Percentiles rank a stretch among this genome's conserved stretches.
phyloP scores from a whole-genome alignment of 495 filamentous ascomycete species.

The Tetracladium setigerum region DNA sequence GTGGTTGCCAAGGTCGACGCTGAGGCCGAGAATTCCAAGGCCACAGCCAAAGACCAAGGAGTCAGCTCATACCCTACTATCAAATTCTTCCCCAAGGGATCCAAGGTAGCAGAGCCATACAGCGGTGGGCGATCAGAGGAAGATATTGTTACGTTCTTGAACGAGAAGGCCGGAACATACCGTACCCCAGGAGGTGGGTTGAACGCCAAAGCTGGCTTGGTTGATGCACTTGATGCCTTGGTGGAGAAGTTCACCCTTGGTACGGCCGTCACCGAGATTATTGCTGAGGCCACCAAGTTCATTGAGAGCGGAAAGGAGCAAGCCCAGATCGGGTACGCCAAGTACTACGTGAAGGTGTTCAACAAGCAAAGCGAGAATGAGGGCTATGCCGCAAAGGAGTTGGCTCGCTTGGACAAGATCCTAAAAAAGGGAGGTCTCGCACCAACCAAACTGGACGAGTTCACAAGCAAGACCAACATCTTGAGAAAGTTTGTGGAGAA shows the following conservation, averaged over 20 bases:
- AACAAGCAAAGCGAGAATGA: slow-evolving; percentile 72
- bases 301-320: slow-evolving; percentile 56
- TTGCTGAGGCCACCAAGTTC: slow-evolving; percentile 60
- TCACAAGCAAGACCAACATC: slow-evolving; percentile 82
- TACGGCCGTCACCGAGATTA: slow-evolving; percentile 48
- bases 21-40: slow-evolving; percentile 76
- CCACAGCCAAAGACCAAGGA: slow-evolving; percentile 66
- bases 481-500: slow-evolving; percentile 61
- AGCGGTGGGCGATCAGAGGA: slow-evolving; percentile 69
- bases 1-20: slow-evolving; percentile 92
- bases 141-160: slow-evolving; percentile 74
- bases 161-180: slow-evolving; percentile 83
- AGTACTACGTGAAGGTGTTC: slow-evolving; percentile 89
- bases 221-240: slow-evolving; percentile 67
- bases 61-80: slow-evolving; percentile 89
- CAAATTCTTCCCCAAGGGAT: slow-evolving; percentile 94
- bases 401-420: slow-evolving; percentile 69
- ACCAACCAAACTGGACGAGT: slow-evolving; percentile 81
- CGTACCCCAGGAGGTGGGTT: slow-evolving; percentile 77
- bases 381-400: slow-evolving; percentile 79
- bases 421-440: slow-evolving; percentile 79
- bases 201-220: slow-evolving; percentile 71
- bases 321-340: slow-evolving; percentile 61
- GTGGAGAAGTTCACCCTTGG: slow-evolving; percentile 59
- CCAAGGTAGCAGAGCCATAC: slow-evolving; percentile 65